These are phyloP conservation scores for Chondrus crispus DNA, from an alignment of 23 red algal genomes.

Conservation along the genomic window DNA sequence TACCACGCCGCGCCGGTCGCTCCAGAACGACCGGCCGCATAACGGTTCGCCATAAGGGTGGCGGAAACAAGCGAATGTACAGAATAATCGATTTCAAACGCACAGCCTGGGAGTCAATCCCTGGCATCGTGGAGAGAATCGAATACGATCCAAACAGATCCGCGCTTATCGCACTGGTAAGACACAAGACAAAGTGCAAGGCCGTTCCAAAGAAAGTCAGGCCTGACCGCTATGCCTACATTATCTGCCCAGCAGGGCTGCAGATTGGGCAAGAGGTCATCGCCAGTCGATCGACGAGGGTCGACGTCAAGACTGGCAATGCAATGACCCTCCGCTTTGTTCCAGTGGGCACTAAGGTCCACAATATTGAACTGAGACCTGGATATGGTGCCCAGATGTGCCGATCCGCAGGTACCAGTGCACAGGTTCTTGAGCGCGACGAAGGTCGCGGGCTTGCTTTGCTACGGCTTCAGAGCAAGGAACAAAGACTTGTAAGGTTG, in stretches of 20 bases:
- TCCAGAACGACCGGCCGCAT: constrained; percentile 67
- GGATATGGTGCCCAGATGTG: constrained; percentile 79
- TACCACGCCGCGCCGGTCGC: constrained; percentile 58
- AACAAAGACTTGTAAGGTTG: constrained; percentile 75
- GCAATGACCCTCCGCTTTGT: constrained; percentile 83
- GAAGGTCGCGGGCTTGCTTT: constrained; percentile 62
- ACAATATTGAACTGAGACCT: constrained; percentile 93
- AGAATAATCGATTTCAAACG: constrained; percentile 93
- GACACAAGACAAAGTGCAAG: constrained; percentile 60
- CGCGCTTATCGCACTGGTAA: constrained; percentile 78
- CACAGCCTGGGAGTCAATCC: constrained; percentile 58
- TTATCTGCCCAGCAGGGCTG: constrained; percentile 88
- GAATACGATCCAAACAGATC: constrained; percentile 97
- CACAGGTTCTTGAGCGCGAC: constrained; percentile 77
- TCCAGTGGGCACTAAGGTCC: constrained; percentile 87
- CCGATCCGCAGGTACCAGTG: constrained; percentile 90
- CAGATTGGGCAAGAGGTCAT: constrained; percentile 75
- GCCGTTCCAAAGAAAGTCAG: constrained; percentile 9
- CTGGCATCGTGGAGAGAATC: constrained; percentile 77
- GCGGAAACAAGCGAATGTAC: constrained; percentile 90
- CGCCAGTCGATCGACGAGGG: constrained; percentile 26
- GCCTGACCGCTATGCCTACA: constrained; percentile 81
- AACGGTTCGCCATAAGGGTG: constrained; percentile 76
- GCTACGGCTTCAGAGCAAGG: constrained; percentile 80
- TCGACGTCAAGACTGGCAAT: constrained; percentile 91